Base-by-base conservation (phyloP, 1,284 basidiomycete genomes). In the Irpex sp. region DNA sequence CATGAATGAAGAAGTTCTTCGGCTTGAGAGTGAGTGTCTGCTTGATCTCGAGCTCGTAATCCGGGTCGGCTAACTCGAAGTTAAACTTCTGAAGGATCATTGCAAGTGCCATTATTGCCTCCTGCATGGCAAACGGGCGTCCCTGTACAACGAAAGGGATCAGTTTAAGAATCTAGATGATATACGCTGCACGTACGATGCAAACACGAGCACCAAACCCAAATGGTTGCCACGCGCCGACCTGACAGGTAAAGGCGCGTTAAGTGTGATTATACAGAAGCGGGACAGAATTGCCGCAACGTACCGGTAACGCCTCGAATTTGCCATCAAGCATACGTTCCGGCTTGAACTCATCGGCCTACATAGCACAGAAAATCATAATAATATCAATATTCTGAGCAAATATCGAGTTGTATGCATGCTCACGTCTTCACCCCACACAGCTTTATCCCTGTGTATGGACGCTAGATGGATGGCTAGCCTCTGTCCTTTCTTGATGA, bases 401-500 rank as follows among this genome's bases (percentile, higher is more conserved):
- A n/a, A 19, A 17, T 26, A 21, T 7, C 5, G 19, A 26, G 26
- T 26, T 50, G 13, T 17, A 50, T 21, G 17, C 7, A 2, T 17
- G 74, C 80, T 57, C 43, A 80, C 81, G 69, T 84, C 81, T 31
- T 79, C 77, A 6, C 83, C 83, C 80, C 81, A 85, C 1, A 81
- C 77, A 5, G 67, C 69, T 1, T 78, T 77, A 69, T 85, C 81
- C 11, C 76, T 72, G 56, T 81, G 79, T 49, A 78, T 70, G 54
- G 69, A 69, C 57, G 72, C 69, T 2, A 74, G 69, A 6, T 77
- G 66, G 3, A 80, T 65, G 0, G 68, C 61, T 11, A 82, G 67
- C 3, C 66, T 61, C 15, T 71, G 65, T 8, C 72, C 78, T 60
- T 76, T 72, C 57, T 74, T 70, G 57, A 84, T 65, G 21, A 70